phyloP scores from a whole-genome alignment of 2,329 filamentous ascomycete species.

The Hypomyces rosellus region DNA sequence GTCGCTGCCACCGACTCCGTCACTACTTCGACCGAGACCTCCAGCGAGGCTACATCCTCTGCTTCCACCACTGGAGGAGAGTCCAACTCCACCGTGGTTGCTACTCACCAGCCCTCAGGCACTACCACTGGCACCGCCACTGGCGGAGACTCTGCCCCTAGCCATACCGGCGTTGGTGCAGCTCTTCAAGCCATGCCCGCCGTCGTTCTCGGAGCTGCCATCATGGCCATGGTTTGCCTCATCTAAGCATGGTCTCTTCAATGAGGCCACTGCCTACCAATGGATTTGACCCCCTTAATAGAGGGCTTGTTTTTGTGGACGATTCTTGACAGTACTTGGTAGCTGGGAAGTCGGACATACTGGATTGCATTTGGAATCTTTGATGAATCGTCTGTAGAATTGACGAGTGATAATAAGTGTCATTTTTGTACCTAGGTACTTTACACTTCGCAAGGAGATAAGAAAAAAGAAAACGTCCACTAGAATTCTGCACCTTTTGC shows the following conservation, averaged over 20 bases:
- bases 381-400: not conserved
- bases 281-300: too few relatives aligned
- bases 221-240: slow-evolving; percentile 21
- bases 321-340: not conserved
- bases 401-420: slow-evolving; percentile 1
- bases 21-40: not conserved
- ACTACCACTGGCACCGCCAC: slow-evolving; percentile 19
- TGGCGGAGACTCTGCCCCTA: slow-evolving; percentile 20
- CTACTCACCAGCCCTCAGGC: slow-evolving; percentile 12
- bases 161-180: slow-evolving; percentile 26
- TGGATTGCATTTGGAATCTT: slow-evolving; percentile 7
- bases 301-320: not conserved
- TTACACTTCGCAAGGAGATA: not conserved
- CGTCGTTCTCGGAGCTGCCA: slow-evolving; percentile 20
- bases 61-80: slow-evolving; percentile 3
- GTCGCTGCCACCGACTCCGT: slow-evolving; percentile 15
- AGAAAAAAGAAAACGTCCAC: too few relatives aligned
- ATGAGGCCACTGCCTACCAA: too few relatives aligned
- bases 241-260: slow-evolving; percentile 15
- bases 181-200: slow-evolving; percentile 16
- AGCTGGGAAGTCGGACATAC: not conserved
- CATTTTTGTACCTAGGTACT: slow-evolving; percentile 1
- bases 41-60: slow-evolving; percentile 12
- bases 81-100: slow-evolving; percentile 19
- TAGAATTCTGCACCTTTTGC: too few relatives aligned